These are phyloP conservation scores for Diaporthe australafricana DNA, from an alignment of 2,329 filamentous ascomycete genomes.

Conservation along the genomic window DNA sequence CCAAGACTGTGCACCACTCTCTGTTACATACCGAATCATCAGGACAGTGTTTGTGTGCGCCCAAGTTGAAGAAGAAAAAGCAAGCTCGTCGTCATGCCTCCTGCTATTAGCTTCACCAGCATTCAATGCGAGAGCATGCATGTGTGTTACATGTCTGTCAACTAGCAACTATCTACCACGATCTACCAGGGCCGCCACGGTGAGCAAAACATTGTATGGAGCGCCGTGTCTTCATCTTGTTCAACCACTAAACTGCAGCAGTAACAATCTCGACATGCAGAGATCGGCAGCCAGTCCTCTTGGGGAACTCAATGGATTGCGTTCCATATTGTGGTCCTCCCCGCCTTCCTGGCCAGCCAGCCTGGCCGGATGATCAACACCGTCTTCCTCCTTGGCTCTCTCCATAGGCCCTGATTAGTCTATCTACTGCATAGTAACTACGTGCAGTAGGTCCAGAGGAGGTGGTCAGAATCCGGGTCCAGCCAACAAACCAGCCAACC, in stretches of 20 bases:
- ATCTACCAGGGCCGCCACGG: not conserved
- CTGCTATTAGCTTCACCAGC: not conserved
- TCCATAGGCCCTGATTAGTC: not conserved
- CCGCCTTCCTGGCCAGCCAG: conserved; percentile 8
- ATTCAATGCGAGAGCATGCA: conserved; percentile 11
- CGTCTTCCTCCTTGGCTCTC: not conserved
- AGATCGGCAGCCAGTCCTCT: conserved; percentile 23
- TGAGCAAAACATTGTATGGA: not conserved
- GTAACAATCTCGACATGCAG: conserved; percentile 5
- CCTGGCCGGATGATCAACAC: conserved; percentile 16
- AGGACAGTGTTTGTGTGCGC: not conserved
- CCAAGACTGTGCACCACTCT: not conserved
- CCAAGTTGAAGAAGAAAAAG: not conserved
- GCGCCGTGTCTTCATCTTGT: not conserved
- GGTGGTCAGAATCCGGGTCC: conserved; percentile 15
- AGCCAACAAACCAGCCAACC: not conserved
- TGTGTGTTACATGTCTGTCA: not conserved
- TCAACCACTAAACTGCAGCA: not conserved
- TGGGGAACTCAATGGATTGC: conserved; percentile 22
- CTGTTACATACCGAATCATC: not conserved
- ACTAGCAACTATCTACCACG: not conserved
- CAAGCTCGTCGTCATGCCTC: not conserved
- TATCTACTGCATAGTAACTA: too few species aligned
- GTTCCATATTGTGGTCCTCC: conserved; percentile 25
- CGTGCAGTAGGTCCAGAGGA: not conserved